Evolutionary conservation across 192 early-diverging fungal species (phyloP).

Genomic region (Coemansia sp.): DNA sequence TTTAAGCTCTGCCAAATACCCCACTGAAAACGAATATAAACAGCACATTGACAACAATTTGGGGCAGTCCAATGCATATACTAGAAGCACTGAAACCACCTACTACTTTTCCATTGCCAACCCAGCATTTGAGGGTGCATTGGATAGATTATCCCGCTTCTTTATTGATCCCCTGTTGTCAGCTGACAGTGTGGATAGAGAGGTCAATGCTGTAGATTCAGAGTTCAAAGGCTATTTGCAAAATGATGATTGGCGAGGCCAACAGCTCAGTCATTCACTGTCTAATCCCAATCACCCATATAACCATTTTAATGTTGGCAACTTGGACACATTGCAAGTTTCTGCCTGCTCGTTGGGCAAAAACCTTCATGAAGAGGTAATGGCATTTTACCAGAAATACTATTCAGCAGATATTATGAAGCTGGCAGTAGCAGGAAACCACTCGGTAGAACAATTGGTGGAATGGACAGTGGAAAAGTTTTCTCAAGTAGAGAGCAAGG

Average conservation of each 20-base stretch:
- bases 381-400: constrained; percentile 64
- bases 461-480: constrained; percentile 79
- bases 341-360: too few relatives aligned
- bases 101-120: constrained; percentile 14
- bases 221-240: constrained; percentile 87
- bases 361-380: constrained; percentile 58
- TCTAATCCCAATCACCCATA: constrained; percentile 64
- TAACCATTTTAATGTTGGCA: constrained; percentile 56
- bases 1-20: constrained; percentile 68
- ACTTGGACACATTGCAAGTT: constrained; percentile 72
- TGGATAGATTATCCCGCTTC: constrained; percentile 75
- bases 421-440: constrained; percentile 74
- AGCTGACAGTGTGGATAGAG: constrained; percentile 75
- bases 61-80: constrained; percentile 29
- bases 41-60: constrained; percentile 27
- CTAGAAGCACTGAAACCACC: constrained; percentile 10
- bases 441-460: constrained; percentile 67
- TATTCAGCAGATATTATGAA: too few relatives aligned
- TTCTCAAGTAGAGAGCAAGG: constrained; percentile 69
- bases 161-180: constrained; percentile 83
- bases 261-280: background rate
- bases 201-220: constrained; percentile 89
- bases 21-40: constrained; percentile 62
- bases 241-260: constrained; percentile 43
- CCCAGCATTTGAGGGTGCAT: constrained; percentile 54